Evolutionary conservation across 495 filamentous ascomycete species (phyloP), one percentile per base, ranked within the genome.

Genomic region (Hyaloscypha hepaticicola): DNA sequence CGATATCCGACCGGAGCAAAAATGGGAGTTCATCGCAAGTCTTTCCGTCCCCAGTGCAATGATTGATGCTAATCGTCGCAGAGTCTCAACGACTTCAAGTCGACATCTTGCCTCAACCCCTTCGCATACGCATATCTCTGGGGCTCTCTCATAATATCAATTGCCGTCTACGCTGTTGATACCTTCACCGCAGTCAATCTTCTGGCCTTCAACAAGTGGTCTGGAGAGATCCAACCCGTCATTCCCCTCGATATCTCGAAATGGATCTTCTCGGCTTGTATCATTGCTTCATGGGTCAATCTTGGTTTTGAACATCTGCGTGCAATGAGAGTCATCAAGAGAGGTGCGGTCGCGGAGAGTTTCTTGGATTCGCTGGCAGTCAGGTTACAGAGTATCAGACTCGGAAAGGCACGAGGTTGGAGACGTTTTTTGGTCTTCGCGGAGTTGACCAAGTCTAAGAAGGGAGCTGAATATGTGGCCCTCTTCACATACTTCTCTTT

Each of bases 401-500:
- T 89, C 24, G 87, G 87, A 14, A 76, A 80, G 24, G 85, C 86
- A 29, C 78, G 81, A 63, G 84, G 95, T 33, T 99, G 88, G 86
- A 87, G 83, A 67, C 82, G 93, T 33, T 99, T 97, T 72, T 78
- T 97, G 21, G 93, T 99, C 52, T 99, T 97, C 72, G 86, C 93
- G 6, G 90, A 92, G 67, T 78, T 99, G 76, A 97, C 95, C 1
- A 93, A 94, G 73, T 91, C 89, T 75, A 92, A 89, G 73, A 94
- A 96, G 73, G 92, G 92, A 12, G 85, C 87, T 29, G 94, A 97
- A 73, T 96, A 96, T 73, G 81, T 96, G 48, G 95, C 93, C 12
- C 81, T 99, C 2, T 96, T 97, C 71, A 88, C 91, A 31, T 97
- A 96, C 72, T 99, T 97, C 75, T 89, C 89, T 21, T 97, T 97